Conservation (phyloP, 2,329 filamentous ascomycete genomes). For the Penicillium digitatum region DNA sequence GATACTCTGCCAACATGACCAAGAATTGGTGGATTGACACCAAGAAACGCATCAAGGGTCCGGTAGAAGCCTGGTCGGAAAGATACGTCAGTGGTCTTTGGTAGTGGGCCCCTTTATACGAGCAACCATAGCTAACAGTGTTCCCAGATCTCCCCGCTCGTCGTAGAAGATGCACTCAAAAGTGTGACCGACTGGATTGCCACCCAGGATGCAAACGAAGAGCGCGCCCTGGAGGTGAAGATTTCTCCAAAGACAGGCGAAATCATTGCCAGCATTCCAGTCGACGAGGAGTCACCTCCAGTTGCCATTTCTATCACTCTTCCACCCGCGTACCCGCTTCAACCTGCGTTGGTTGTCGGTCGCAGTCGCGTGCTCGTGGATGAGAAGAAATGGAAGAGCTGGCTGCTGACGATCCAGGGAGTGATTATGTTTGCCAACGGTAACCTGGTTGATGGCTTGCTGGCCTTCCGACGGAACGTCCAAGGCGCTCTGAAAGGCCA, state of each 20-base stretch:
- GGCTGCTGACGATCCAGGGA: slow-evolving; percentile 82
- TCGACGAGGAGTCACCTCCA: slow-evolving; percentile 80
- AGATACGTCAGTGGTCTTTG: slow-evolving; percentile 69
- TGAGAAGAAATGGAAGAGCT: slow-evolving; percentile 88
- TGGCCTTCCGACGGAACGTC: slow-evolving; percentile 82
- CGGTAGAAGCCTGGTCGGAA: slow-evolving; percentile 79
- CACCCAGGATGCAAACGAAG: slow-evolving; percentile 48
- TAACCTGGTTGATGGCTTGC: slow-evolving; percentile 78
- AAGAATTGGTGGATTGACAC: slow-evolving; percentile 82
- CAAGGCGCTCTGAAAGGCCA: slow-evolving; percentile 85
- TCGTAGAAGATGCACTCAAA: slow-evolving; percentile 40
- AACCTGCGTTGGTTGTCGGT: slow-evolving; percentile 69
- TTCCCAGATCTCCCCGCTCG: slow-evolving; percentile 40
- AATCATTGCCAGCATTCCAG: slow-evolving; percentile 75
- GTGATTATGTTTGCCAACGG: slow-evolving; percentile 93
- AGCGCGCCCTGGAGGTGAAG: slow-evolving; percentile 59
- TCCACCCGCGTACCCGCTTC: slow-evolving; percentile 76
- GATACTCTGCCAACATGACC: slow-evolving; percentile 71
- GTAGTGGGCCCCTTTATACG: background rate
- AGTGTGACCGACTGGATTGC: slow-evolving; percentile 42
- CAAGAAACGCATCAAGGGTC: slow-evolving; percentile 70
- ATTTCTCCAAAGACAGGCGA: slow-evolving; percentile 68
- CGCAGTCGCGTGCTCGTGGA: slow-evolving; percentile 80
- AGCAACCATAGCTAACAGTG: slow-evolving; percentile 8
- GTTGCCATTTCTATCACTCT: slow-evolving; percentile 79